phyloP scores from a whole-genome alignment of 148 eudicot species.

The Simmondsia chinensis region DNA sequence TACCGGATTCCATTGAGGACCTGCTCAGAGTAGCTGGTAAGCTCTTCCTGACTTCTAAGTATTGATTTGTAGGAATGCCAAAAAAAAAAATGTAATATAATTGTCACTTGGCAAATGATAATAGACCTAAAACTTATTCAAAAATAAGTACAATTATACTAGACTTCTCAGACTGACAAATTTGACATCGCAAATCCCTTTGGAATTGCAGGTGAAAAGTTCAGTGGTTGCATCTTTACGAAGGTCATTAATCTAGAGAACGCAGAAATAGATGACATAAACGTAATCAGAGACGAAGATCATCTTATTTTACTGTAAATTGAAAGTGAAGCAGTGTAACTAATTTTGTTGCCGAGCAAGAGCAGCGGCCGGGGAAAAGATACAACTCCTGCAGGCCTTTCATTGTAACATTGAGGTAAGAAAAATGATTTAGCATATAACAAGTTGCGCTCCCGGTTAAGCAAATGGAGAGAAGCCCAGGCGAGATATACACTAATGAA shows the following conservation, averaged over 20 bases:
- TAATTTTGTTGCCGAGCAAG: too few relatives aligned
- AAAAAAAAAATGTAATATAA: not conserved
- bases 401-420: too few relatives aligned
- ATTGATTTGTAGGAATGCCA: not conserved
- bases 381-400: too few relatives aligned
- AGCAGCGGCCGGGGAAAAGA: too few relatives aligned
- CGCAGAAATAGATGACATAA: slow-evolving; percentile 75
- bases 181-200: slow-evolving; percentile 1
- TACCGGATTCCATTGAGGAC: slow-evolving; percentile 68
- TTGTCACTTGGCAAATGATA: too few relatives aligned
- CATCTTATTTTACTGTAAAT: slow-evolving; percentile 51
- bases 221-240: slow-evolving; percentile 38
- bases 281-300: slow-evolving; percentile 73
- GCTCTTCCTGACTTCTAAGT: too few relatives aligned
- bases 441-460: too few relatives aligned
- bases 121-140: too few relatives aligned
- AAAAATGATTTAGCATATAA: too few relatives aligned
- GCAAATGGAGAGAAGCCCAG: too few relatives aligned
- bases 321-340: not conserved
- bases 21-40: slow-evolving; percentile 64
- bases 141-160: too few relatives aligned
- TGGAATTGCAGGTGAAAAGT: slow-evolving; percentile 57
- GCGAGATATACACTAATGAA: too few relatives aligned
- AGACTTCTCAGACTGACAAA: not conserved
- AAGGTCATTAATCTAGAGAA: slow-evolving; percentile 43